Conservation (phyloP, 2,329 filamentous ascomycete genomes). For the Fusarium coffeatum region DNA sequence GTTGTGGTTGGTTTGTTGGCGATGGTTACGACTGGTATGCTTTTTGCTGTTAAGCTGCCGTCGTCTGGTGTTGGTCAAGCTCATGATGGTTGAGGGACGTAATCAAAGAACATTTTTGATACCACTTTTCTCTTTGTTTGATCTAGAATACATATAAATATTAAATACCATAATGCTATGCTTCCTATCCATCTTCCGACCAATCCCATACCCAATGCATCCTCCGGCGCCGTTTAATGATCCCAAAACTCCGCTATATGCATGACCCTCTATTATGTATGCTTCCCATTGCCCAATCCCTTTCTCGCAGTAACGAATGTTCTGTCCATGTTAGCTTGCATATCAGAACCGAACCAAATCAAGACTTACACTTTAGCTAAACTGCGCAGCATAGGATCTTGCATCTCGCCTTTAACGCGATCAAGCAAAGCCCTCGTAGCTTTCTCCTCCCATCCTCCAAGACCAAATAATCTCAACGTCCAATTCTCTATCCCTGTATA, state of each 20-base stretch:
- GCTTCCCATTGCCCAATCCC: conserved; percentile 19
- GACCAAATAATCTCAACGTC: conserved; percentile 50
- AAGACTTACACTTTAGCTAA: conserved; percentile 50
- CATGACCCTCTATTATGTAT: not conserved
- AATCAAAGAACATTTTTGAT: too few relatives aligned
- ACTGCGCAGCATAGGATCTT: conserved; percentile 46
- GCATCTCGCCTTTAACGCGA: conserved; percentile 48
- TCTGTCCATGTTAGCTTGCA: conserved; percentile 30
- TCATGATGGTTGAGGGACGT: conserved; percentile 7
- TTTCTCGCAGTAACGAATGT: conserved; percentile 51
- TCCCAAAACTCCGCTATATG: conserved; percentile 29
- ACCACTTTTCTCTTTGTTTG: too few relatives aligned
- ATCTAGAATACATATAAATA: not conserved
- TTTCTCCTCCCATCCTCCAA: conserved; percentile 49
- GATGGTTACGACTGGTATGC: conserved; percentile 43
- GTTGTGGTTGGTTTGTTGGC: conserved; percentile 53
- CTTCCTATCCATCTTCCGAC: too few relatives aligned
- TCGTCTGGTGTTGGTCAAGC: conserved; percentile 32
- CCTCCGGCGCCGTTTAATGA: conserved; percentile 6
- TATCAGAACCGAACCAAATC: too few relatives aligned
- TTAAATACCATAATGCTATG: not conserved
- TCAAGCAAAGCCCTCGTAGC: conserved; percentile 48
- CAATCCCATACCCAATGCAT: too few relatives aligned
- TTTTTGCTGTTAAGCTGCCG: conserved; percentile 49
- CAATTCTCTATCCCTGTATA: conserved; percentile 47